Evolutionary conservation across 352 stramenopile genomes (phyloP).

Genomic region (Pythium apleroticum): DNA sequence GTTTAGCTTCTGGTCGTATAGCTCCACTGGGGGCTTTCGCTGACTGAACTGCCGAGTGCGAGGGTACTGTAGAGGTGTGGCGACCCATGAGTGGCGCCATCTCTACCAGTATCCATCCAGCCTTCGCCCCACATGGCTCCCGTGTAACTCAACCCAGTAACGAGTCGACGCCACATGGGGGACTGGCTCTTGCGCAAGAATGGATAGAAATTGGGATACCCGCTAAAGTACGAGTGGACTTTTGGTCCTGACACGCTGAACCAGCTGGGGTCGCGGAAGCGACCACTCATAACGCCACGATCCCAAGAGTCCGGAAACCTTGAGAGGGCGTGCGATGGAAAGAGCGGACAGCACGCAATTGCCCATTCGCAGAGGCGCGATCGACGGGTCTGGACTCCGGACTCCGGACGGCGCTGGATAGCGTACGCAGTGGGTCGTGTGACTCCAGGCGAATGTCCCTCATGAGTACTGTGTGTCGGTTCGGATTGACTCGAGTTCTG

Average conservation of each 20-base stretch:
- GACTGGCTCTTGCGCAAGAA: conserved; percentile 6
- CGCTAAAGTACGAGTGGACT: conserved; percentile 15
- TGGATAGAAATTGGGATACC: not conserved
- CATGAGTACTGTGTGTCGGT: no score
- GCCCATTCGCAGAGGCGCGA: conserved; percentile 1
- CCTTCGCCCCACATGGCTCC: not conserved
- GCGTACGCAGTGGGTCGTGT: not conserved
- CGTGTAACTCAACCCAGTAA: not conserved
- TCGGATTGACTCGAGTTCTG: no score
- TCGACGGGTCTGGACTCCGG: no score
- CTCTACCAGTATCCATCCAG: conserved; percentile 8
- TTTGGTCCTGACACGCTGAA: not conserved
- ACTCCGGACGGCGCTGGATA: not conserved
- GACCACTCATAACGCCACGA: not conserved
- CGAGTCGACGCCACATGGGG: conserved; percentile 8
- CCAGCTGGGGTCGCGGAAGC: conserved; percentile 13
- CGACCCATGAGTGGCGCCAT: not conserved
- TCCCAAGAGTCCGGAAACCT: not conserved
- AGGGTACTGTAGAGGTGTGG: not conserved
- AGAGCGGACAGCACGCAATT: conserved; percentile 2
- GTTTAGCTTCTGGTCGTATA: not conserved
- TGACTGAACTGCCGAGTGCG: not conserved
- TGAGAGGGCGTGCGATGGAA: conserved; percentile 6
- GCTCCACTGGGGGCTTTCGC: not conserved
- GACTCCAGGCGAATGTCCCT: no score